Percentiles rank a stretch among this genome's conserved stretches.
These are phyloP conservation scores for Macrophomina tecta DNA, from an alignment of 2,329 filamentous ascomycete species.

Conservation along the genomic window DNA sequence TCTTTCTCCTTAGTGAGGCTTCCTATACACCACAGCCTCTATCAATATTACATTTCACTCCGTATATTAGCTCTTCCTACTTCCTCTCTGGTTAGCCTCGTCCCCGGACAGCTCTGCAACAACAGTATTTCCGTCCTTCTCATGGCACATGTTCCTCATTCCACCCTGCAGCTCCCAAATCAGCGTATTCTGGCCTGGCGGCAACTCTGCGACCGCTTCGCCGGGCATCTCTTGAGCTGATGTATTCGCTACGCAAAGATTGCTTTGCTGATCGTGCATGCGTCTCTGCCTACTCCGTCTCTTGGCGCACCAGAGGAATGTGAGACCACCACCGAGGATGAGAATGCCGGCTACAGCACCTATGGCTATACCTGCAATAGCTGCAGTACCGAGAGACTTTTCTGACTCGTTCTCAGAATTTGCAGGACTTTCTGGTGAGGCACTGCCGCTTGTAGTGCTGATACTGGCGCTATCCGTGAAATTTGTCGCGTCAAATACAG, in stretches of 20 bases:
- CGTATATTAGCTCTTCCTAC: background rate
- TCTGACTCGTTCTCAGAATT: background rate
- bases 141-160: background rate
- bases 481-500: slow-evolving; percentile 11
- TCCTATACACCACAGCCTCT: no score
- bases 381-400: background rate
- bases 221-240: background rate
- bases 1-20: no score
- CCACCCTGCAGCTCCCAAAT: background rate
- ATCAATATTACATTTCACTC: background rate
- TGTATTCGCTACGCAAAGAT: background rate
- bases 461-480: background rate
- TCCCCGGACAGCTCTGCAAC: background rate
- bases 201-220: background rate
- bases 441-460: background rate
- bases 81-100: background rate
- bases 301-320: background rate
- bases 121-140: background rate
- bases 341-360: background rate
- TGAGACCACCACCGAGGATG: background rate
- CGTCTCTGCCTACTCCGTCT: background rate
- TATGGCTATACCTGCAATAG: background rate
- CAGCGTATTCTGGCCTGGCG: background rate
- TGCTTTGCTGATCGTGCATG: background rate
- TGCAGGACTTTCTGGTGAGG: background rate